phyloP scores from a whole-genome alignment of 2,329 filamentous ascomycete species.

The Colletotrichum truncatum region DNA sequence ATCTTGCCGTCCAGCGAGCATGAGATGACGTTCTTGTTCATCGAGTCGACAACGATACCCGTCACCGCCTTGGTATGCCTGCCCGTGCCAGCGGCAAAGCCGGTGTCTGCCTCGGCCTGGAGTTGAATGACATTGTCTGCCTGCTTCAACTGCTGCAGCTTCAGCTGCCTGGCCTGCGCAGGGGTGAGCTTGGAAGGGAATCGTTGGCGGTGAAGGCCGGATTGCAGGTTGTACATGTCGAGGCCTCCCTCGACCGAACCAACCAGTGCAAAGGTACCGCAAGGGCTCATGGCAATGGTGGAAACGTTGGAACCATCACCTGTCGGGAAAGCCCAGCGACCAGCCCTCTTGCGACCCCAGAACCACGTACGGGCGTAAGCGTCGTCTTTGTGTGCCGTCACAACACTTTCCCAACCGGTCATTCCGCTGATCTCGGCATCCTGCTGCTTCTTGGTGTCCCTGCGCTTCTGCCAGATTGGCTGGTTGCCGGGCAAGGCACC shows the following conservation, averaged over 20 bases:
- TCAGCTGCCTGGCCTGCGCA: constrained; percentile 80
- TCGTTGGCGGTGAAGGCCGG: constrained; percentile 84
- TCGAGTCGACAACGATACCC: constrained; percentile 85
- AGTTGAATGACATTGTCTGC: constrained; percentile 66
- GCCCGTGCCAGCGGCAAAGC: constrained; percentile 64
- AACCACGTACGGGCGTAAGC: constrained; percentile 94
- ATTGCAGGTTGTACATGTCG: constrained; percentile 97
- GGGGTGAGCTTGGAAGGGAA: constrained; percentile 85
- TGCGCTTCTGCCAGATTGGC: constrained; percentile 84
- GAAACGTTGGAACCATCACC: constrained; percentile 84
- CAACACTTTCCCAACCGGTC: constrained; percentile 96
- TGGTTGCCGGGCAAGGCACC: constrained; percentile 82
- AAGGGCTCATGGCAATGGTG: constrained; percentile 88
- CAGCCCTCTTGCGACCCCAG: constrained; percentile 93
- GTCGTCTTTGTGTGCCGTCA: constrained; percentile 91
- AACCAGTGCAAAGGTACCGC: constrained; percentile 91
- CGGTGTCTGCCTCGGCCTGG: constrained; percentile 52
- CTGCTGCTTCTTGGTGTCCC: constrained; percentile 66
- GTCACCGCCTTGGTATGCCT: constrained; percentile 86
- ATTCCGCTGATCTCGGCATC: constrained; percentile 78
- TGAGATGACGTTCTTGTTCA: constrained; percentile 87
- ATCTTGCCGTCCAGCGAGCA: constrained; percentile 91
- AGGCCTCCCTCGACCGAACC: constrained; percentile 85
- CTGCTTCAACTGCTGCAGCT: constrained; percentile 69
- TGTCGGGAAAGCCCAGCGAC: constrained; percentile 91